A percentile compares a stretch with the other conserved stretches of the same genome.
Evolutionary conservation across 208 protist species (phyloP).

Genomic region (Trypanosoma platydactyli): DNA sequence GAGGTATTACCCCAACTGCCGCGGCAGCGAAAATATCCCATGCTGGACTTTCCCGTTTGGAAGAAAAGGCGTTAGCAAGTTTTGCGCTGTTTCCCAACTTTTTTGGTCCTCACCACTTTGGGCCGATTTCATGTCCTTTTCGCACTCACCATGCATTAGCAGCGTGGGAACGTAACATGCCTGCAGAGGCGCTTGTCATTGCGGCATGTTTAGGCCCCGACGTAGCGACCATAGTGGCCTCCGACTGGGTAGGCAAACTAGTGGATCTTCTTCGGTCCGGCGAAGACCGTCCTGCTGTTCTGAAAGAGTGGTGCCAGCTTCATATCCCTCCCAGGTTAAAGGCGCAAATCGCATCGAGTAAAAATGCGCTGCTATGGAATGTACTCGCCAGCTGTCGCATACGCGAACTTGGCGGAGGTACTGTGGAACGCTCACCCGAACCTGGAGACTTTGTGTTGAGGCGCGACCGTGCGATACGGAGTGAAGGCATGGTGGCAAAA

Average conservation of each 20-base stretch:
- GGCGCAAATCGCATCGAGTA: slow-evolving; percentile 32
- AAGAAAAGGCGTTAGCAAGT: slow-evolving; percentile 31
- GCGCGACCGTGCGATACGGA: background rate
- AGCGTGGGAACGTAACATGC: slow-evolving; percentile 42
- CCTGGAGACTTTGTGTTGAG: slow-evolving; percentile 64
- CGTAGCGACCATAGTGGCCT: background rate
- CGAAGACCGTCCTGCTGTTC: slow-evolving; percentile 58
- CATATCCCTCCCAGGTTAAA: slow-evolving; percentile 38
- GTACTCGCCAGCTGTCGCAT: slow-evolving; percentile 71
- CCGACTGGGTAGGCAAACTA: slow-evolving; percentile 29
- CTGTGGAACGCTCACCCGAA: slow-evolving; percentile 30
- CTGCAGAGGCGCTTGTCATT: slow-evolving; percentile 68
- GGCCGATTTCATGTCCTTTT: slow-evolving; percentile 44
- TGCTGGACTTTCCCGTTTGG: slow-evolving; percentile 23
- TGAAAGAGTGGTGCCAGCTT: slow-evolving; percentile 46
- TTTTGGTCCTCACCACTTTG: slow-evolving; percentile 71
- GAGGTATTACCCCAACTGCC: slow-evolving; percentile 37
- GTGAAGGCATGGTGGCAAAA: slow-evolving; percentile 23
- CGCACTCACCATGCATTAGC: slow-evolving; percentile 63
- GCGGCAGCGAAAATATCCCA: too few relatives aligned
- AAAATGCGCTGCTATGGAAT: slow-evolving; percentile 66
- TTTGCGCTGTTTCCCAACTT: slow-evolving; percentile 64
- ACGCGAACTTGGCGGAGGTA: slow-evolving; percentile 25
- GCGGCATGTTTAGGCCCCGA: slow-evolving; percentile 31
- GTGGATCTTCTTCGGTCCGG: slow-evolving; percentile 37